Base-by-base conservation (phyloP, 805 yeast genomes). In the Yarrowia sp. region DNA sequence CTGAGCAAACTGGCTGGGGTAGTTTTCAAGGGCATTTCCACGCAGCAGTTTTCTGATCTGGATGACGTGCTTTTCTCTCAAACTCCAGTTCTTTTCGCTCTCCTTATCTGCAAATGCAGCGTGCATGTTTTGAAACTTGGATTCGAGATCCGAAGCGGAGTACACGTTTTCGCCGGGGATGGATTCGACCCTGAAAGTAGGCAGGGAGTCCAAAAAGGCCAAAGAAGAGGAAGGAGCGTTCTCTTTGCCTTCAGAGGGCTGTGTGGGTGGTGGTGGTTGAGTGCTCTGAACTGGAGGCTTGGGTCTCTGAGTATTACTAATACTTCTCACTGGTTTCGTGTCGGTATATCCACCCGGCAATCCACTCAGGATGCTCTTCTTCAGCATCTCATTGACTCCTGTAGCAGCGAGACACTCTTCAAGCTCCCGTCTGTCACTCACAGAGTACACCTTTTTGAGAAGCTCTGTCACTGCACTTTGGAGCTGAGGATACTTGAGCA, bases 1-100 rank as follows among this genome's bases (percentile, higher is more conserved):
- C 65, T 79, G 79, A 5, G 73, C 71, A 49, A 78, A 70, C 14
- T 67, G 74, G 0, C 78, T 78, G 5, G 82, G 78, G 70, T 76
- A 79, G 0, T 81, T 80, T 0, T 65, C 56, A 0, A 79, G 74
- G 1, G 84, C 79, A 73, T 87, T 85, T 3, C 93, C 92, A 55
- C 92, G 77, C 3, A 91, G 71, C 4, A 89, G 77, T 1, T 84
- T 80, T 69, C 97, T 82, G 42, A 92, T 74, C 61, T 82, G 82
- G 1, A 84, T 73, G 2, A 92, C 83, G 63, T 80, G 80, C 66
- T 84, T 82, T 73, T 93, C 97, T 74, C 99, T 83, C 0, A 74
- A 72, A 26, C 81, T 78, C 99, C 99, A 95, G 75, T 95, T 95
- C 70, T 83, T 83, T 75, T 95, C 99, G 0, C 97, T 89, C 76